Conservation (phyloP, 2,329 filamentous ascomycete species). For the Fusarium sp. region DNA sequence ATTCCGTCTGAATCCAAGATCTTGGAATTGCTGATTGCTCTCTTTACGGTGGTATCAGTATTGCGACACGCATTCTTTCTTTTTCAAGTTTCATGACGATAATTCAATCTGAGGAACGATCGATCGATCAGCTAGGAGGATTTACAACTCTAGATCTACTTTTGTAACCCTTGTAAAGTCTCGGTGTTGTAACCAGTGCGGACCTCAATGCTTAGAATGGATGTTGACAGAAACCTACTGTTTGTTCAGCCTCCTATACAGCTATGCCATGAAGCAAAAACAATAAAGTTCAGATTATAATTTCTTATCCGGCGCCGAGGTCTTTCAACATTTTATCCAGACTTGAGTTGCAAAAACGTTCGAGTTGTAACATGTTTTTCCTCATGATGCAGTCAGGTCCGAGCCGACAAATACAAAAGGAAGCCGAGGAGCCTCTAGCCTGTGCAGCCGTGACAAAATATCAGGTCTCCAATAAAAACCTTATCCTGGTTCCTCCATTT, state of each 20-base stretch:
- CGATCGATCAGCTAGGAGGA: background rate
- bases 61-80: background rate
- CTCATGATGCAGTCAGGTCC: too few relatives aligned
- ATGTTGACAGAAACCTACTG: rapidly evolving
- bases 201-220: background rate
- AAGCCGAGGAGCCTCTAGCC: too few relatives aligned
- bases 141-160: background rate
- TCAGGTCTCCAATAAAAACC: rapidly evolving
- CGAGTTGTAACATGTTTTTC: too few relatives aligned
- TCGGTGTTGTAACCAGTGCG: rapidly evolving
- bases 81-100: background rate
- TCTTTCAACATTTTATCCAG: background rate
- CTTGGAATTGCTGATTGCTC: background rate
- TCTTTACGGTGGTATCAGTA: background rate
- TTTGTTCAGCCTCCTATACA: background rate
- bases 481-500: rapidly evolving
- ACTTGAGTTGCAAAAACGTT: too few relatives aligned
- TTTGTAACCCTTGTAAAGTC: background rate
- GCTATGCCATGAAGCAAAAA: background rate
- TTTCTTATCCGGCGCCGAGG: rapidly evolving
- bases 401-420: rapidly evolving
- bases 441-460: background rate
- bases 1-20: background rate
- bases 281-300: rapidly evolving
- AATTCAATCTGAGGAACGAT: background rate